Evolutionary conservation across 192 early-diverging fungal species (phyloP), one percentile per base, ranked within the genome.

Genomic region (Allomyces javanicus): DNA sequence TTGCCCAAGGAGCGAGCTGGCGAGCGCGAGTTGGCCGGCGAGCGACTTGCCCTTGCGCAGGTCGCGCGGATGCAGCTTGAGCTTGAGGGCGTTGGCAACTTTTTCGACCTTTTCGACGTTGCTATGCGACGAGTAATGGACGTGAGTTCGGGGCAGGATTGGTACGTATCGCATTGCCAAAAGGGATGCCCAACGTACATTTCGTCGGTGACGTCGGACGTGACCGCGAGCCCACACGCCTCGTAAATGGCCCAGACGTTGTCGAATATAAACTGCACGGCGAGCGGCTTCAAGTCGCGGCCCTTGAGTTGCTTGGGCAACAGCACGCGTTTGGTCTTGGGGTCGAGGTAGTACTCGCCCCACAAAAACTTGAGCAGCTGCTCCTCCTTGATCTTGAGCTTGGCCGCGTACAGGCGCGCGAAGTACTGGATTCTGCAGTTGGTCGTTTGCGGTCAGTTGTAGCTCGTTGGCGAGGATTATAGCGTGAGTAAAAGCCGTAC

Each of bases 161-260:
- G 4, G 26, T 4, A 26, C 26, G 26, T 4, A 26, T 4, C 4
- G 26, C 26, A 4, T 4, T 21, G 25, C 1, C 63, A 9, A 17
- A 62, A 3, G 26, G 26, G 26, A 26, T 4, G 26, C 4, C 26
- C 26, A 58, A 58, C 50, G 21, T 21, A 58, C 50, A 58, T n/a
- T 21, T 58, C 17, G 50, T n/a, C 50, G 21, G 50, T 14, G 21
- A 14, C 17, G 17, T 14, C 21, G 50, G 50, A 65, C 11, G 82
- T 74, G 64, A 58, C 50, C 17, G 50, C 17, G 21, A 58, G 50
- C 21, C 50, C 50, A 12, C 50, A 58, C 21, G 84, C 84, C 50
- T 96, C 89, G 72, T 97, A 97, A 0, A 97, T 83, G 67, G 90
- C 83, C 94, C 94, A 99, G 23, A 99, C 81, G 64, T 97, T 94